Evolutionary conservation across 805 yeast genomes (phyloP).

Genomic region (Candida caryicola): DNA sequence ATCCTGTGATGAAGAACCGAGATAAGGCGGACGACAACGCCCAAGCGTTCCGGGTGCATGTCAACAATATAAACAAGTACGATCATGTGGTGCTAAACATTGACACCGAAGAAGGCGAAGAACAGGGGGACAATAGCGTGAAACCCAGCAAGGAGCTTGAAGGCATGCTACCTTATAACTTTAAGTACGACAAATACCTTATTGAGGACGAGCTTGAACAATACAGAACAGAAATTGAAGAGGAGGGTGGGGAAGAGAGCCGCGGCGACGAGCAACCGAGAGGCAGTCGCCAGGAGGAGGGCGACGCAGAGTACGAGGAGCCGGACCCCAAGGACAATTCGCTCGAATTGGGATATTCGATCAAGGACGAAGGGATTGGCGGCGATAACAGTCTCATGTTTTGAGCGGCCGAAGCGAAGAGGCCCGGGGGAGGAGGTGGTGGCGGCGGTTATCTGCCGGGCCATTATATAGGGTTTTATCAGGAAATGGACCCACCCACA

Average conservation of each 20-base stretch:
- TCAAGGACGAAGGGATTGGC: conserved; percentile 22
- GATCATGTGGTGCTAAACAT: conserved; percentile 29
- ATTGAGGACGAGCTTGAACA: conserved; percentile 26
- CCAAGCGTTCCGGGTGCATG: conserved; percentile 20
- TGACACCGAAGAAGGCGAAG: conserved; percentile 17
- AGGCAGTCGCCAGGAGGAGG: no score
- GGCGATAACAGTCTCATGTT: conserved; percentile 23
- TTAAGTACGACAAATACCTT: conserved; percentile 24
- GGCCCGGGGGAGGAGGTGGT: no score
- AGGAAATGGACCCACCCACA: no score
- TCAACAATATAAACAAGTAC: conserved; percentile 24
- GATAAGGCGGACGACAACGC: conserved; percentile 14
- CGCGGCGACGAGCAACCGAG: neutral
- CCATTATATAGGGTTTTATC: no score
- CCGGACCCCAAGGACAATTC: conserved; percentile 1
- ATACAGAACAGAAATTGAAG: conserved; percentile 14
- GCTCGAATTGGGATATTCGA: conserved; percentile 1
- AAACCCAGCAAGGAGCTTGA: conserved; percentile 24
- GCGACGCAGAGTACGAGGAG: conserved; percentile 2
- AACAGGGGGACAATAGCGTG: conserved; percentile 8
- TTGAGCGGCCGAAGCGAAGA: neutral
- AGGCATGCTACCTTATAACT: conserved; percentile 30
- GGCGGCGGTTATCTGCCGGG: no score
- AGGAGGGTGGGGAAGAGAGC: conserved; percentile 6
- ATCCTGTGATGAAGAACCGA: conserved; percentile 22